Percentiles rank a stretch among this genome's conserved stretches.
Evolutionary conservation across 352 stramenopile species (phyloP).

Genomic region (Phytophthora foliorum): DNA sequence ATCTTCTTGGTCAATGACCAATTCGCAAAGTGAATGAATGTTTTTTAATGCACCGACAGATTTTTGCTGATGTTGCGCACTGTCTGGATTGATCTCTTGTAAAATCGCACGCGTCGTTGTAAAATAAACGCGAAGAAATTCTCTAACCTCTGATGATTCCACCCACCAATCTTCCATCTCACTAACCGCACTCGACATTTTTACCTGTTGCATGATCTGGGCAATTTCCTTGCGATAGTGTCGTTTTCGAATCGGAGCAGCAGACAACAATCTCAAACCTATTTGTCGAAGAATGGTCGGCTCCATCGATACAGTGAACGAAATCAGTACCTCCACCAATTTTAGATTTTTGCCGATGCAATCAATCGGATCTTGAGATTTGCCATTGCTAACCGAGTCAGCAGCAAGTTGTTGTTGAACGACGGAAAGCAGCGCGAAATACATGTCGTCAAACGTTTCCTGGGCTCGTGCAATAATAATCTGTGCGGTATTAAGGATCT

Average conservation of each 20-base stretch:
- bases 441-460: conserved; percentile 20
- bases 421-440: conserved; percentile 50
- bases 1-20: conserved; percentile 25
- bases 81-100: background rate
- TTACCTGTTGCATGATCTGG: conserved; percentile 5
- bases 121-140: conserved; percentile 34
- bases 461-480: conserved; percentile 20
- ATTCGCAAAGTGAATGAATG: conserved; percentile 4
- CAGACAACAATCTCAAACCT: conserved; percentile 38
- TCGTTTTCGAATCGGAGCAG: conserved; percentile 5
- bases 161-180: conserved; percentile 27
- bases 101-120: conserved; percentile 4
- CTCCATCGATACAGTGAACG: conserved; percentile 37
- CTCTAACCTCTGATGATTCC: conserved; percentile 9
- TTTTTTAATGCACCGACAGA: background rate
- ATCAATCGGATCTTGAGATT: conserved; percentile 27
- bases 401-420: conserved; percentile 41
- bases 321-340: conserved; percentile 41
- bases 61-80: background rate
- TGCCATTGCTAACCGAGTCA: conserved; percentile 4
- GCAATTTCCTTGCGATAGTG: conserved; percentile 33
- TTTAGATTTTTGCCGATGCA: conserved; percentile 29
- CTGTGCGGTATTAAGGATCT: conserved; percentile 15
- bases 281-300: conserved; percentile 8
- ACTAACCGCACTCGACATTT: background rate